Conservation (phyloP, 2,329 filamentous ascomycete genomes). For the Aspergillus vadensis region DNA sequence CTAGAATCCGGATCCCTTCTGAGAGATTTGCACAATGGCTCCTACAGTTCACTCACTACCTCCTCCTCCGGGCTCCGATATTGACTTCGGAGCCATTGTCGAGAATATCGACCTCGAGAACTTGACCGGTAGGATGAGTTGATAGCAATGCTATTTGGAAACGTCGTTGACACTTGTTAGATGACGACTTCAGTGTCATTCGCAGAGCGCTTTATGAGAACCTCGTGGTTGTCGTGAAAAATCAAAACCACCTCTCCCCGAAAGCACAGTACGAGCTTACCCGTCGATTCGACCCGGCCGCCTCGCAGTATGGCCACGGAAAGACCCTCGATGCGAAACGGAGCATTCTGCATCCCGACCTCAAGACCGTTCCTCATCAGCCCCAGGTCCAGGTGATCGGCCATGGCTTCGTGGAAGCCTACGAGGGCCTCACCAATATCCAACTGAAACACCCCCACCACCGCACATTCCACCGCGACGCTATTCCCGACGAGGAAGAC, state of each 20-base stretch:
- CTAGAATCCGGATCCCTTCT: neutral
- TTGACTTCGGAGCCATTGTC: conserved; percentile 65
- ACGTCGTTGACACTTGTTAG: conserved; percentile 40
- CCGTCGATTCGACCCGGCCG: conserved; percentile 68
- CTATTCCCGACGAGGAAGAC: conserved; percentile 64
- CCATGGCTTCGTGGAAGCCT: conserved; percentile 68
- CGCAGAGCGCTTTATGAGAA: conserved; percentile 66
- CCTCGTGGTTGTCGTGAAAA: conserved; percentile 71
- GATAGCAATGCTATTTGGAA: neutral
- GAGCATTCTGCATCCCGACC: conserved; percentile 71
- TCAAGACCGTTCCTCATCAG: conserved; percentile 79
- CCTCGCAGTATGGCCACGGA: conserved; percentile 71
- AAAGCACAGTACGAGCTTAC: conserved; percentile 75
- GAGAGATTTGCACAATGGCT: neutral
- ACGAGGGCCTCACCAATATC: conserved; percentile 70
- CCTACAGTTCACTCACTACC: conserved; percentile 27
- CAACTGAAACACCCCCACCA: conserved; percentile 75
- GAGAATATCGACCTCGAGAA: conserved; percentile 63
- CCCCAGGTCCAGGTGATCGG: conserved; percentile 80
- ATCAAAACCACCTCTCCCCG: conserved; percentile 64
- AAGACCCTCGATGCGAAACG: conserved; percentile 69
- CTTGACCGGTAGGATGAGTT: conserved; percentile 56
- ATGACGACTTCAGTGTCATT: conserved; percentile 66
- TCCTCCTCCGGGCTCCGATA: conserved; percentile 33
- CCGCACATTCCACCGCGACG: conserved; percentile 70